Evolutionary conservation across 2,329 filamentous ascomycete genomes (phyloP), one percentile per base, ranked within the genome.

Genomic region (Ceratocystis variospora): DNA sequence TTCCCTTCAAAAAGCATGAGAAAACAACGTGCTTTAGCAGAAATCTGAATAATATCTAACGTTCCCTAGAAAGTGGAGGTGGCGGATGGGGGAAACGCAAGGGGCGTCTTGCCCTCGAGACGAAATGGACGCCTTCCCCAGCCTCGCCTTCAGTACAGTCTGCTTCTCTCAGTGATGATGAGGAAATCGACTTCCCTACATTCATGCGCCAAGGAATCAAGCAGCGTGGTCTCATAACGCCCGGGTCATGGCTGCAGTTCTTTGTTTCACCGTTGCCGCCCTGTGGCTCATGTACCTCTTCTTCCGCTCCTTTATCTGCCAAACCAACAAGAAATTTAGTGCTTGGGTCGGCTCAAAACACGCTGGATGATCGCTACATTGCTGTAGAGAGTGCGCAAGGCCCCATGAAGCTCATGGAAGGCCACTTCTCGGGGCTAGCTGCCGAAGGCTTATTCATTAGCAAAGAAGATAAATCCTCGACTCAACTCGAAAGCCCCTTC

Each of bases 11-110:
- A 41, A 41, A 4, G 37, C 3, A 15, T 3, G 10, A 37, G 33
- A n/a, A 33, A 17, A 57, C 33, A 5, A 57, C 5, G 7, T 7
- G 4, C 25, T n/a, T 15, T n/a, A 19, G 7, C n/a, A n/a, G 12
- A 59, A 31, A 15, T 10, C 1, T 15, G 33, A 33, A 7, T 8
- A 22, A 15, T 3, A 62, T 37, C 55, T 65, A 63, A 63, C 59
- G 69, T 61, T 12, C 15, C 19, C 55, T 37, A 80, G 83, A 92
- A 69, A 91, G 88, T 71, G 90, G 90, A 3, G 90, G 90, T 59
- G 90, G 90, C 53, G 90, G 90, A 22, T 95, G 90, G 90, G 90
- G 90, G 17, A 79, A 82, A 66, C 94, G 93, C 73, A 85, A 87
- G 71, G 90, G 90, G 0, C 77, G 95, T 0, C 77, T 95, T 2